Percentiles rank a stretch among this genome's conserved stretches.
These are phyloP conservation scores for Populus hybrid DNA, from an alignment of 441 rosid genomes.

Conservation along the genomic window DNA sequence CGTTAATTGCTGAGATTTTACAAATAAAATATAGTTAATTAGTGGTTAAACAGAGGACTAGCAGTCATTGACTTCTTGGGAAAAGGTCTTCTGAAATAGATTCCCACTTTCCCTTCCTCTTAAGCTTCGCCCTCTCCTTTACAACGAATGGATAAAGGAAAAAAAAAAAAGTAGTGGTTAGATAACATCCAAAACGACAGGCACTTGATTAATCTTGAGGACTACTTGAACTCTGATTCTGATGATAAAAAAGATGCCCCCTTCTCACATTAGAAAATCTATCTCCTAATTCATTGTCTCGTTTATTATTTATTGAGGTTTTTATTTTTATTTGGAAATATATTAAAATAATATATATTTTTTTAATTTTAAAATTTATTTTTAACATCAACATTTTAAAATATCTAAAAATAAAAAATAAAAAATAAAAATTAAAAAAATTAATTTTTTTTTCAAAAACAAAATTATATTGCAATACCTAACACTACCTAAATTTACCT, in stretches of 20 bases:
- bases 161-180: not conserved
- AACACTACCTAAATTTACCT: no score
- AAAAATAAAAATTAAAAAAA: no score
- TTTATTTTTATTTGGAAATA: no score
- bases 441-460: no score
- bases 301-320: no score
- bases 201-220: not conserved
- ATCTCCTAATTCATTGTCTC: not conserved
- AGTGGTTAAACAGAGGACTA: no score
- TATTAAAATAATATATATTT: no score
- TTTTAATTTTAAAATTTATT: no score
- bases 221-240: not conserved
- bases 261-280: not conserved
- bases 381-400: accelerated
- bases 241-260: not conserved
- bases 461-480: no score
- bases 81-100: not conserved
- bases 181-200: not conserved
- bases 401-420: no score
- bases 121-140: not conserved
- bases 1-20: not conserved
- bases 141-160: not conserved
- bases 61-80: no score
- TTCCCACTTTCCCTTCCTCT: not conserved
- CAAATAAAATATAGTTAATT: no score